Evolutionary conservation across 139 green algal species (phyloP).

Genomic region (Pleodorina starrii): DNA sequence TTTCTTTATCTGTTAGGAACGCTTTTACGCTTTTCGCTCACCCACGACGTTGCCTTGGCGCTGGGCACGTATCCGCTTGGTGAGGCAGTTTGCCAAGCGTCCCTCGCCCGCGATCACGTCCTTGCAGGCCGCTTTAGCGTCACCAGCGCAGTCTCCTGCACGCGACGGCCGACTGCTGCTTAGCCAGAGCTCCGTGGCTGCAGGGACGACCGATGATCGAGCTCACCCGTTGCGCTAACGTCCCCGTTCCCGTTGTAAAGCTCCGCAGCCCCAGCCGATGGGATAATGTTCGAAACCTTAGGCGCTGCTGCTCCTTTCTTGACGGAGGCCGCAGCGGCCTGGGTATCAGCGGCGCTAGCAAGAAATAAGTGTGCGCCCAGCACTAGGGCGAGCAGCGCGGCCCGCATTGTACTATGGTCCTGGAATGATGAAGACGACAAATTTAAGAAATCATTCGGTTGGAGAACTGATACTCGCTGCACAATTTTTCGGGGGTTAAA

Average conservation of each 20-base stretch:
- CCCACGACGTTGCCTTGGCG: constrained; percentile 65
- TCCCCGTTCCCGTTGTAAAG: constrained; percentile 63
- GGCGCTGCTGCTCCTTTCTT: constrained; percentile 19
- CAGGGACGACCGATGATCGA: not conserved
- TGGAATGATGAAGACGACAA: not conserved
- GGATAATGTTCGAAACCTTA: constrained; percentile 65
- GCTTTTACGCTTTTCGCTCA: constrained; percentile 1
- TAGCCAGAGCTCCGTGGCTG: not conserved
- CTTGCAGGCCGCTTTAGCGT: constrained; percentile 67
- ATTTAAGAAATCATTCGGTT: too few relatives aligned
- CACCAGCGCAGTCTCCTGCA: constrained; percentile 65
- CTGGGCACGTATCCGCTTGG: constrained; percentile 57
- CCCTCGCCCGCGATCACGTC: constrained; percentile 64
- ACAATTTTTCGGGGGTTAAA: too few relatives aligned
- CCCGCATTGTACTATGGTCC: constrained; percentile 19
- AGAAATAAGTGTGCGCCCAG: constrained; percentile 12
- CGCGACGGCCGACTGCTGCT: not conserved
- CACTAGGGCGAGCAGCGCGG: constrained; percentile 21
- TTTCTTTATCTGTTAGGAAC: not conserved
- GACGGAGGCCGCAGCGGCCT: not conserved
- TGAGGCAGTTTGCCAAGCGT: constrained; percentile 60
- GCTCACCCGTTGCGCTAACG: constrained; percentile 51
- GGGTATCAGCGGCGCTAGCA: not conserved
- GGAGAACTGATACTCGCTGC: too few relatives aligned
- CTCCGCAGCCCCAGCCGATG: constrained; percentile 54